Percentiles rank a stretch among this genome's conserved stretches.
Conservation (phyloP, 345 rosid genomes). For the Salix dunnii region DNA sequence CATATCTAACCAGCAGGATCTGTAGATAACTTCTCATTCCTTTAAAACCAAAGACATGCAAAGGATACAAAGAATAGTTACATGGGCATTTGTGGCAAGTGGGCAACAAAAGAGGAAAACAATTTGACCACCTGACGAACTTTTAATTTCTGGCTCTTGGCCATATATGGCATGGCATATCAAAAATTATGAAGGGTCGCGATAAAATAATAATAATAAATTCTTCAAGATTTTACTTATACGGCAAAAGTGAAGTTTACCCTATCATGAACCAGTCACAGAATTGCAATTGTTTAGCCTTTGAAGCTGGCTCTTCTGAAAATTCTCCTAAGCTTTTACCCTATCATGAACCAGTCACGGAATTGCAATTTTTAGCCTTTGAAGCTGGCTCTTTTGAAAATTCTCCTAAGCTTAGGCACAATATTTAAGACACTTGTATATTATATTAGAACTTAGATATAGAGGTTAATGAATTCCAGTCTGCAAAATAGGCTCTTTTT, state of each 20-base stretch:
- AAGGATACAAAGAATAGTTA: slow-evolving; percentile 3
- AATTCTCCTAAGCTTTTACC: neutral
- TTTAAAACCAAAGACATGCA: slow-evolving; percentile 5
- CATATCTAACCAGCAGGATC: neutral
- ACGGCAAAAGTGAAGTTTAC: neutral
- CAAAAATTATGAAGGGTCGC: neutral
- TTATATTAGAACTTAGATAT: neutral
- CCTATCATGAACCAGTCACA: neutral
- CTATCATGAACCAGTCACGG: neutral
- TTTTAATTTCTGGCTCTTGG: neutral
- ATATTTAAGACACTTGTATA: neutral
- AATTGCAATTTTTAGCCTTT: neutral
- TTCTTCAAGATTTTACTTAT: neutral
- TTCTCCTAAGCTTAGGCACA: neutral
- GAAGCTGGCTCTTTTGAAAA: neutral
- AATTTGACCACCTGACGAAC: neutral
- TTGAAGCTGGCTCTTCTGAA: neutral
- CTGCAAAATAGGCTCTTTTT: neutral
- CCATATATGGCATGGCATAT: neutral
- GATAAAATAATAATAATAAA: neutral
- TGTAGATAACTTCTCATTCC: neutral
- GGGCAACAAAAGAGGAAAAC: neutral
- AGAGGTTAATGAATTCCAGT: neutral
- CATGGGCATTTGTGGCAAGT: neutral
- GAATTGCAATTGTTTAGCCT: neutral